phyloP scores from a whole-genome alignment of 2,329 filamentous ascomycete genomes.

The Mycogone perniciosa region DNA sequence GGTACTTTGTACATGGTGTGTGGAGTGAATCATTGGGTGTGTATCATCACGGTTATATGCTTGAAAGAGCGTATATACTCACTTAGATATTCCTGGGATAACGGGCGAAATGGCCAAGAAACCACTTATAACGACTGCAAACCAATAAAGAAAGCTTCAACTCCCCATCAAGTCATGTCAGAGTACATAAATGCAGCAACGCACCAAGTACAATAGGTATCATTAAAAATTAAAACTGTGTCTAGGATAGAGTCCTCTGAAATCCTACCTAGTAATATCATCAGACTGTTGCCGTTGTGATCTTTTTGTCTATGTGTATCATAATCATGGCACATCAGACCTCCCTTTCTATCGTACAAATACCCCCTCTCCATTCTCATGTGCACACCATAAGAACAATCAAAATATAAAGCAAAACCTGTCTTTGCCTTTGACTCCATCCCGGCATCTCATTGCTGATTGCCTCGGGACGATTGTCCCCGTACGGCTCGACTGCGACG shows the following conservation, averaged over 20 bases:
- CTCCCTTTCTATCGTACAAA: neutral
- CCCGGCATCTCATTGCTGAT: neutral
- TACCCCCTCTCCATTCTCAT: neutral
- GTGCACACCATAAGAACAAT: neutral
- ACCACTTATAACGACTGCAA: conserved; percentile 8
- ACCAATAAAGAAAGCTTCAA: conserved; percentile 5
- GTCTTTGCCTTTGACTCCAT: neutral
- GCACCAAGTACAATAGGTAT: neutral
- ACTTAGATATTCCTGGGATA: conserved; percentile 1
- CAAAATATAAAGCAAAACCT: neutral
- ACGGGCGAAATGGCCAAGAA: conserved; percentile 5
- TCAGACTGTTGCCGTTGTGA: neutral
- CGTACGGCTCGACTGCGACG: conserved; percentile 20
- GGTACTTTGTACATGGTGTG: neutral
- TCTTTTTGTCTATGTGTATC: neutral
- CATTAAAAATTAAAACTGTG: neutral
- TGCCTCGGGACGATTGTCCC: neutral
- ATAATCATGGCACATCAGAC: neutral
- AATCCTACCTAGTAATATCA: neutral
- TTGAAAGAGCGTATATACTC: conserved; percentile 1
- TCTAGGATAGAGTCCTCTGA: neutral
- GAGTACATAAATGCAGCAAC: neutral
- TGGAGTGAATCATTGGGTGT: neutral
- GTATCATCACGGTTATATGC: conserved; percentile 1
- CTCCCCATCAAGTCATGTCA: neutral